Evolutionary conservation across 2,329 filamentous ascomycete genomes (phyloP).

Genomic region (Penicillium verrucosum): DNA sequence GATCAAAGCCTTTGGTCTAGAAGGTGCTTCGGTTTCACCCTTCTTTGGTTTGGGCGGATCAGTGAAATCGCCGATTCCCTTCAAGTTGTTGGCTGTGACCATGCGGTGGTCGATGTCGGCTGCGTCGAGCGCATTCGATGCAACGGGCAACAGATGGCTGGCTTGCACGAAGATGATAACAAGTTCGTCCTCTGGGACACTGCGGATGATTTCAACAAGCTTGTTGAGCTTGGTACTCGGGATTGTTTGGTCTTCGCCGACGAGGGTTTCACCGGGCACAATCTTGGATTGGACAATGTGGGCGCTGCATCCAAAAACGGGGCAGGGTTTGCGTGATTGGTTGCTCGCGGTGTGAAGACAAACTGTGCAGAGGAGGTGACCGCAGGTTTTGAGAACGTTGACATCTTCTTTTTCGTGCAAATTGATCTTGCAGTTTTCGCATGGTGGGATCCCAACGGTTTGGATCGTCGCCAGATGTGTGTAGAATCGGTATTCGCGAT

Average conservation of each 20-base stretch:
- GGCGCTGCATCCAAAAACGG: conserved; percentile 41
- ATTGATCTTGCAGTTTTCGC: conserved; percentile 29
- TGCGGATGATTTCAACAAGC: conserved; percentile 45
- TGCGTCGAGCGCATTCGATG: conserved; percentile 26
- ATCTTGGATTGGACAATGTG: conserved; percentile 41
- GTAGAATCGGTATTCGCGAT: conserved; percentile 24
- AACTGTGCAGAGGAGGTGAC: conserved; percentile 49
- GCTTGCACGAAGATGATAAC: conserved; percentile 58
- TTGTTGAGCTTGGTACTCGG: conserved; percentile 50
- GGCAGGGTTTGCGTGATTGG: conserved; percentile 36
- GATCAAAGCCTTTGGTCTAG: conserved; percentile 49
- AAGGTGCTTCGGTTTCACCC: neutral
- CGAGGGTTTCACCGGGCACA: conserved; percentile 39
- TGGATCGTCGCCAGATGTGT: conserved; percentile 21
- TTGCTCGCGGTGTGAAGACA: conserved; percentile 33
- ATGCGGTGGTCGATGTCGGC: conserved; percentile 34
- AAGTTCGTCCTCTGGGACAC: conserved; percentile 46
- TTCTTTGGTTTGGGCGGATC: neutral
- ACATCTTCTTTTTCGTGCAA: conserved; percentile 30
- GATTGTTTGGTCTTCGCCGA: conserved; percentile 26
- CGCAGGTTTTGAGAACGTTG: conserved; percentile 49
- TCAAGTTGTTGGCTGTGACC: conserved; percentile 33
- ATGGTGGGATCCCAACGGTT: conserved; percentile 2
- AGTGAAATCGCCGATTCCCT: conserved; percentile 36
- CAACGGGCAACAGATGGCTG: conserved; percentile 43